phyloP scores from a whole-genome alignment of 2,329 filamentous ascomycete genomes.

The Penicillium concentricum region DNA sequence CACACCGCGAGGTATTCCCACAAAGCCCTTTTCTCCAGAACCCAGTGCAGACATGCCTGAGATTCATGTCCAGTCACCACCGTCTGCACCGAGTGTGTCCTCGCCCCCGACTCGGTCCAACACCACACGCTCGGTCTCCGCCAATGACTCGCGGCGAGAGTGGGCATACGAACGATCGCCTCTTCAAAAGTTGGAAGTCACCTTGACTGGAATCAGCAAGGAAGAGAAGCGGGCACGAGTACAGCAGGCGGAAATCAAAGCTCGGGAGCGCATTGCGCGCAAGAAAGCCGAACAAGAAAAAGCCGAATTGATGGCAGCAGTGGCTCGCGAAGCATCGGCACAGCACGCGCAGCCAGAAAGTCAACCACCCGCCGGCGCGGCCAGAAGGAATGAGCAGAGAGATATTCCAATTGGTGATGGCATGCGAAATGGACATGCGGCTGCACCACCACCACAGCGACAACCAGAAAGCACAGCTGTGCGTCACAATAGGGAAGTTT shows the following conservation, averaged over 20 bases:
- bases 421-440: background rate
- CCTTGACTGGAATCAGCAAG: slow-evolving; percentile 88
- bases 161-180: slow-evolving; percentile 83
- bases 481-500: slow-evolving; percentile 17
- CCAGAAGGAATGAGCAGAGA: slow-evolving; percentile 2
- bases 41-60: slow-evolving; percentile 1
- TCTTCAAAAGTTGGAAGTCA: slow-evolving; percentile 87
- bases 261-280: slow-evolving; percentile 55
- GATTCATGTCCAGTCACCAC: slow-evolving; percentile 18
- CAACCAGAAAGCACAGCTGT: slow-evolving; percentile 12
- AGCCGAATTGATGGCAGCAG: slow-evolving; percentile 5
- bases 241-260: slow-evolving; percentile 74
- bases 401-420: background rate
- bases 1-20: slow-evolving; percentile 19
- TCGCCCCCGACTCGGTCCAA: slow-evolving; percentile 33
- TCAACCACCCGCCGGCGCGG: slow-evolving; percentile 1
- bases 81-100: slow-evolving; percentile 1
- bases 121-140: slow-evolving; percentile 31
- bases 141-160: slow-evolving; percentile 38
- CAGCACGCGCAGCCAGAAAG: slow-evolving; percentile 11
- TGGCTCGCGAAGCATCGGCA: slow-evolving; percentile 2
- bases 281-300: slow-evolving; percentile 27
- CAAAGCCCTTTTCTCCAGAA: slow-evolving; percentile 7
- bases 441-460: slow-evolving; percentile 8
- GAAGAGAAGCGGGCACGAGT: slow-evolving; percentile 88